Percentiles rank a stretch among this genome's conserved stretches.
Conservation (phyloP, 257 asterid genomes). For the Penstemon davidsonii region DNA sequence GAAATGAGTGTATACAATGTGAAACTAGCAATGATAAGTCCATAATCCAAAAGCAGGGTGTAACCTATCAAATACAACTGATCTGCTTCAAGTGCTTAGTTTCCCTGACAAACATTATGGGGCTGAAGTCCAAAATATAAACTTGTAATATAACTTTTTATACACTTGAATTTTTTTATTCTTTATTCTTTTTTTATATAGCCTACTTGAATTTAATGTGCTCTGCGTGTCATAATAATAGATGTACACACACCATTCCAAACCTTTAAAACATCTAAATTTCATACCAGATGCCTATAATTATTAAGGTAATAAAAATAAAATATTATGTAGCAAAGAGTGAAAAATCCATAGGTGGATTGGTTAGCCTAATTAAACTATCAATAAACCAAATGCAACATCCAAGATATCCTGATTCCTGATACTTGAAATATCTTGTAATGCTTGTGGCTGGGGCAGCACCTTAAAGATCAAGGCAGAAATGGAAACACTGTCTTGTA, state of each 20-base stretch:
- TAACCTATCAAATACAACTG: constrained; percentile 12
- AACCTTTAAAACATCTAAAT: constrained; percentile 4
- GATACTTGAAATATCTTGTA: neutral
- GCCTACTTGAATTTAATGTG: neutral
- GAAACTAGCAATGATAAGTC: constrained; percentile 11
- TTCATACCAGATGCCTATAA: constrained; percentile 10
- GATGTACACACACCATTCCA: neutral
- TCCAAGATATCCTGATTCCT: neutral
- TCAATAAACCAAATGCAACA: constrained; percentile 8
- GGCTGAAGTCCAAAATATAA: neutral
- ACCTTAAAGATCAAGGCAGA: neutral
- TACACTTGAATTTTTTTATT: neutral
- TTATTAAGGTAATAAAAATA: neutral
- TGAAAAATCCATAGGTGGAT: neutral
- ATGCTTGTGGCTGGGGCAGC: neutral
- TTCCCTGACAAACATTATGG: constrained; percentile 8
- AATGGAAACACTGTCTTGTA: neutral
- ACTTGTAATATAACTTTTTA: too few relatives aligned
- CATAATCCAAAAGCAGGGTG: neutral
- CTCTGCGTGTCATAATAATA: neutral
- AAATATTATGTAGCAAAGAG: neutral
- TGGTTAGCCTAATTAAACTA: constrained; percentile 1
- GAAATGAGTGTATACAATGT: neutral
- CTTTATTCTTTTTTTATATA: too few relatives aligned
- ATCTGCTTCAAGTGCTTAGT: constrained; percentile 5